Conservation (phyloP, 1,284 basidiomycete genomes). For the Erythrobasidium hasegawianum region DNA sequence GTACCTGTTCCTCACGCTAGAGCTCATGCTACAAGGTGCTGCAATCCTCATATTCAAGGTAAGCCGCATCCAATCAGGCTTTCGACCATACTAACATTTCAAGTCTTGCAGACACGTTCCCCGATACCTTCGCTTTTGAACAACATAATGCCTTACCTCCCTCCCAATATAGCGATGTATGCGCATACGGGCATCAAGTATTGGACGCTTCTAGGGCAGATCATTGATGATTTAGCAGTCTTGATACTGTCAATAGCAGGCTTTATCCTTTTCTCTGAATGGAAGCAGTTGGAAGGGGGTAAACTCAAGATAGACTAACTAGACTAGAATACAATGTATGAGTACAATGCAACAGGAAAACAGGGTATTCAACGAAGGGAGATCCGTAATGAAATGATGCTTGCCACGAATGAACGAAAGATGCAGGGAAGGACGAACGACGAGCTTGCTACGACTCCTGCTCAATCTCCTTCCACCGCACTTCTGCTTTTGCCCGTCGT, state of each 20-base stretch:
- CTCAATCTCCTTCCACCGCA: slow-evolving; percentile 32
- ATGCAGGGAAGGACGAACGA: no score
- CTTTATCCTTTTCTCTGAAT: slow-evolving; percentile 28
- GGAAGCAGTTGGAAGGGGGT: slow-evolving; percentile 20
- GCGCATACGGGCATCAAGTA: slow-evolving; percentile 34
- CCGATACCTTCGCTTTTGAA: slow-evolving; percentile 31
- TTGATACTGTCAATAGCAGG: slow-evolving; percentile 25
- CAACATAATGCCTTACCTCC: slow-evolving; percentile 33
- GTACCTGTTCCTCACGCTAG: slow-evolving; percentile 44
- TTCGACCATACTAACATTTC: no score
- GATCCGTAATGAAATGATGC: no score
- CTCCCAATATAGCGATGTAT: slow-evolving; percentile 25
- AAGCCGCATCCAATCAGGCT: no score
- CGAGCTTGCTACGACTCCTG: slow-evolving; percentile 33
- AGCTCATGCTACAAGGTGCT: slow-evolving; percentile 44
- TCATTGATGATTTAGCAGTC: slow-evolving; percentile 37
- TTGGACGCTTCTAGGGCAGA: slow-evolving; percentile 31
- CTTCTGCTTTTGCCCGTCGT: slow-evolving; percentile 29
- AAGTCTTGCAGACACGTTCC: slow-evolving; percentile 17
- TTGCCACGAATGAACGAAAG: no score
- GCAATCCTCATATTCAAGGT: slow-evolving; percentile 35
- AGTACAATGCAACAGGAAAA: no score
- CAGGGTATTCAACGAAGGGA: slow-evolving; percentile 4
- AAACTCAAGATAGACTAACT: slow-evolving; percentile 22
- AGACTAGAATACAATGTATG: no score